Evolutionary conservation across 1,139 yeast genomes (phyloP), one percentile per base, ranked within the genome.

Genomic region (Suhomyces bolitotheri): DNA sequence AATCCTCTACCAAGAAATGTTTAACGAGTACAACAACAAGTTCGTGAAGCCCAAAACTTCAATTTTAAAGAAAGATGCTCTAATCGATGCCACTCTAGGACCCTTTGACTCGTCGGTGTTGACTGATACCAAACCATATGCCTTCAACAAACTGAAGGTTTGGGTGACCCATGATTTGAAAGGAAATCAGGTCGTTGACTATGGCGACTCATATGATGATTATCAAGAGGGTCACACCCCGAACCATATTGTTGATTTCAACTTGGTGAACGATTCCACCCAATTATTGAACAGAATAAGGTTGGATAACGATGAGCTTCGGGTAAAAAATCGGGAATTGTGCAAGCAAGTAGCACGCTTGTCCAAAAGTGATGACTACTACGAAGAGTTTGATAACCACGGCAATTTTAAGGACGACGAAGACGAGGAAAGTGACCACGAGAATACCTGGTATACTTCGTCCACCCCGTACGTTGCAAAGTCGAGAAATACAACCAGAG

Each of bases 21-120:
- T 80, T 41, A 72, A 71, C 22, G 94, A 84, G 49, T 80, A 80
- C 50, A 76, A 81, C 45, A 61, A 69, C 27, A 83, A 83, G 52
- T 77, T 71, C 44, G 84, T 83, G n/a, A 71, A 72, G 32, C 89
- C 90, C 3, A 72, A 73, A 36, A 60, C 77, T 1, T 69, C 78
- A 5, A 68, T 71, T 7, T 58, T 71, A 35, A 70, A 71, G 36
- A 76, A 81, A 45, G 89, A 84, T 49, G 89, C 76, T 3, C 68
- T 76, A 31, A 67, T 82, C 8, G 90, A 84, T 54, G 80, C 88
- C 7, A 76, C 82, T 20, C 54, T 46, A 37, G 73, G 72, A 3
- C 66, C 66, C 13, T 55, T 51, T 21, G 59, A 60, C 21, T 53
- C 60, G 12, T 45, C 49, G 53, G 76, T 31, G 39, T 51, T 60